phyloP scores from a whole-genome alignment of 306 rosid species.

The Begonia peltatifolia region DNA sequence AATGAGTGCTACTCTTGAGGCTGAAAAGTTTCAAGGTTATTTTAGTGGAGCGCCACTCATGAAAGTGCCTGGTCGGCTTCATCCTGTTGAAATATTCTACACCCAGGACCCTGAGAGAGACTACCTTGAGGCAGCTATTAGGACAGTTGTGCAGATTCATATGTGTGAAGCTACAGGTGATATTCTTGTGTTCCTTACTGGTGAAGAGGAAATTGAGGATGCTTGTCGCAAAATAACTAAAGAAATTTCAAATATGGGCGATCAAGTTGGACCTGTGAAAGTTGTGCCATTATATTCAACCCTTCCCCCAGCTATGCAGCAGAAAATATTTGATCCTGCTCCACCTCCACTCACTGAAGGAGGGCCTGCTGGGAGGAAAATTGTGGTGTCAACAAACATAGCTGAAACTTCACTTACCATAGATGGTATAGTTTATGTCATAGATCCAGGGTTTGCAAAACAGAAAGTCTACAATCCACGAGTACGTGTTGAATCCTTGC shows the following conservation, averaged over 20 bases:
- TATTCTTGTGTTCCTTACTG: slow-evolving; percentile 87
- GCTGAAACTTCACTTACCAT: slow-evolving; percentile 97
- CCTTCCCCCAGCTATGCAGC: slow-evolving; percentile 97
- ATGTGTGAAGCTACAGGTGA: slow-evolving; percentile 75
- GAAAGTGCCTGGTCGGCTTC: slow-evolving; percentile 98
- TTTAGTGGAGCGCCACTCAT: slow-evolving; percentile 84
- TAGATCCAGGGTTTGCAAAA: slow-evolving; percentile 93
- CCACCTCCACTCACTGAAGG: slow-evolving; percentile 73
- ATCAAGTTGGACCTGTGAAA: slow-evolving; percentile 92
- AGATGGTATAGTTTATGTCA: slow-evolving; percentile 91
- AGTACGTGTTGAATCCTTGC: slow-evolving; percentile 76
- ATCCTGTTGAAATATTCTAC: slow-evolving; percentile 89
- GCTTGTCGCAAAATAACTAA: slow-evolving; percentile 82
- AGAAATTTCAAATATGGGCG: slow-evolving; percentile 65
- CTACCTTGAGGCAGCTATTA: slow-evolving; percentile 83
- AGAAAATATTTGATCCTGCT: slow-evolving; percentile 80
- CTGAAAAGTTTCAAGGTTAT: slow-evolving; percentile 95
- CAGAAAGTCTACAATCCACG: slow-evolving; percentile 90
- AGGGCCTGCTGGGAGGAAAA: slow-evolving; percentile 90
- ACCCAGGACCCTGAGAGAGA: slow-evolving; percentile 94
- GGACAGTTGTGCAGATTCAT: slow-evolving; percentile 95
- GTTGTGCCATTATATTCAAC: slow-evolving; percentile 83
- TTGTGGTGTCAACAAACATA: slow-evolving; percentile 83
- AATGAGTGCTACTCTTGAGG: slow-evolving; percentile 99
- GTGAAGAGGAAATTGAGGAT: slow-evolving; percentile 96